Conservation (phyloP, 768 basidiomycete genomes). For the Tricholoma saponaceum region DNA sequence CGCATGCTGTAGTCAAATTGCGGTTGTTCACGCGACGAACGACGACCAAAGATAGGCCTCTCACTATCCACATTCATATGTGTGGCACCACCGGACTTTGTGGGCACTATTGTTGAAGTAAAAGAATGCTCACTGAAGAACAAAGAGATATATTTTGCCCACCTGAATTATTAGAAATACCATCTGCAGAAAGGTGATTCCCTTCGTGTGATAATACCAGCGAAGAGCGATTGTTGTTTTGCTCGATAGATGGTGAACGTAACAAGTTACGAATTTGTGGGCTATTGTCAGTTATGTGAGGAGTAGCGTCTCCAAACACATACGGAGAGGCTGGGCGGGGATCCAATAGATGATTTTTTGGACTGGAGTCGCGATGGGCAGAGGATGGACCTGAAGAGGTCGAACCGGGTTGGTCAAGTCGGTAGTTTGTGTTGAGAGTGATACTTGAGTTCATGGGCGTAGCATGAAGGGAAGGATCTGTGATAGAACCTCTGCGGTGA, state of each 20-base stretch:
- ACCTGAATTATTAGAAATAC: slow-evolving; percentile 7
- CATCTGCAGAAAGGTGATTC: slow-evolving; percentile 21
- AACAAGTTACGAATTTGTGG: slow-evolving; percentile 56
- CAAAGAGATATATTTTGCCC: neutral
- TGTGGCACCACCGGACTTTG: slow-evolving; percentile 27
- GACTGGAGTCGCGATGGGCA: slow-evolving; percentile 21
- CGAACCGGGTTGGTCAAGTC: slow-evolving; percentile 18
- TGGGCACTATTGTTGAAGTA: slow-evolving; percentile 17
- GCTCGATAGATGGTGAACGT: slow-evolving; percentile 53
- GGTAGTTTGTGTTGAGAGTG: slow-evolving; percentile 24
- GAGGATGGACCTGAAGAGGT: slow-evolving; percentile 24
- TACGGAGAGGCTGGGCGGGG: slow-evolving; percentile 64
- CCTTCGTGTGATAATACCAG: slow-evolving; percentile 18
- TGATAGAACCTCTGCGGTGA: slow-evolving; percentile 80
- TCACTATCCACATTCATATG: slow-evolving; percentile 38
- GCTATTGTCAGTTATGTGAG: slow-evolving; percentile 30
- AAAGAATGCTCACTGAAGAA: neutral
- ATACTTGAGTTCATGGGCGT: slow-evolving; percentile 26
- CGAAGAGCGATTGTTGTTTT: slow-evolving; percentile 23
- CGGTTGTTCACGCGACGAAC: slow-evolving; percentile 35
- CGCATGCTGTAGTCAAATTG: slow-evolving; percentile 69
- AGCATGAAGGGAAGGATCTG: slow-evolving; percentile 77
- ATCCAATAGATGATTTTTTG: slow-evolving; percentile 32
- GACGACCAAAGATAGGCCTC: slow-evolving; percentile 24
- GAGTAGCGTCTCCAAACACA: slow-evolving; percentile 65